Evolutionary conservation across 108 stramenopile species (phyloP), one percentile per base, ranked within the genome.

Genomic region (Discostella stelligeroides): DNA sequence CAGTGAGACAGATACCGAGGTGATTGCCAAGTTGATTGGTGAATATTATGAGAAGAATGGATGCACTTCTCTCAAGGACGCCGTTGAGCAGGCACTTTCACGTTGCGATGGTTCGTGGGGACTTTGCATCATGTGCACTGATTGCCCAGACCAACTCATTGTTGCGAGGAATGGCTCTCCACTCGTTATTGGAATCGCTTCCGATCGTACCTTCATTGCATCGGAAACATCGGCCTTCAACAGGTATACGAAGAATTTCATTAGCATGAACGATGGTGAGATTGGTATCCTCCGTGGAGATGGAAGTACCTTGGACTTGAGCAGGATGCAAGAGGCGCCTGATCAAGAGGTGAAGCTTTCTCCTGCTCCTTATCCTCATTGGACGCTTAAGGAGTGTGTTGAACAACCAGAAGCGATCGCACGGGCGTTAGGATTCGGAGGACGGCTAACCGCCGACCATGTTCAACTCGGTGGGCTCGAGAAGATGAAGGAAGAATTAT

Each of bases 241-340:
- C 70, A 81, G 97, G 45, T 95, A 97, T 90, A 98, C 99, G 15
- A 97, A 98, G 75, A 96, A 97, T 41, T 98, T 97, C 63, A 97
- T 98, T 66, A 92, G 92, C 56, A 94, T 99, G 95, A 96, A 97
- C 73, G 98, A 99, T 82, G 98, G 98, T 48, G 98, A 98, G 82
- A 98, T 98, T 59, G 98, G 96, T 55, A 92, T 97, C 24, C 72
- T 98, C 69, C 91, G 88, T 60, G 91, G 96, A 17, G 93, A 94
- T 81, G 95, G 95, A 30, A 86, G 86, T 58, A 90, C 87, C 5
- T 81, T 98, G 67, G 97, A 98, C 80, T 72, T 96, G 68, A 82
- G 75, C 4, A 79, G 98, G 15, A 86, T 90, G 72, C 92, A 98
- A 69, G 70, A 69, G 38, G 96, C 95, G 10, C 97, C 96, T 9